phyloP scores from a whole-genome alignment of 208 protist genomes.

The Acanthamoeba triangularis region DNA sequence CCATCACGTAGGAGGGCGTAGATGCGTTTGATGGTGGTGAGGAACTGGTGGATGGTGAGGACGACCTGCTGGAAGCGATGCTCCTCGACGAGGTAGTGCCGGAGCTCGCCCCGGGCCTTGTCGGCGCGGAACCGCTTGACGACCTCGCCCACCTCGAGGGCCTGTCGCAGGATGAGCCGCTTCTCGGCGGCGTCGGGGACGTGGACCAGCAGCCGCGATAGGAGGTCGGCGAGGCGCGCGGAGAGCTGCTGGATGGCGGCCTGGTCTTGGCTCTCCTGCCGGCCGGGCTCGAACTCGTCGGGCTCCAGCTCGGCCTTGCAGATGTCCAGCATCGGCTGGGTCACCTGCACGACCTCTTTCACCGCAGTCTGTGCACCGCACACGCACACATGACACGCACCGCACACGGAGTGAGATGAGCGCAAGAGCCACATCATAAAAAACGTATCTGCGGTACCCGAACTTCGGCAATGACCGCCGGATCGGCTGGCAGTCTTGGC shows the following conservation, averaged over 20 bases:
- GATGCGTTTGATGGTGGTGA: not conserved
- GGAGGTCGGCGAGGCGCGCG: not conserved
- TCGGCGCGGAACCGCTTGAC: not conserved
- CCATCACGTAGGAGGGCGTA: not conserved
- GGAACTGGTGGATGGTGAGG: not conserved
- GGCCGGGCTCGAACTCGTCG: not conserved
- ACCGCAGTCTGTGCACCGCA: not conserved
- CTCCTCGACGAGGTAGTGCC: not conserved
- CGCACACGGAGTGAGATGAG: no score
- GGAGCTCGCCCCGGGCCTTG: not conserved
- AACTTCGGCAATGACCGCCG: not conserved
- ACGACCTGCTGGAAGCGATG: not conserved
- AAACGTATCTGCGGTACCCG: not conserved
- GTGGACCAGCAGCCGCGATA: not conserved
- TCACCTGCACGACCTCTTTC: not conserved
- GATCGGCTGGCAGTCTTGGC: not conserved
- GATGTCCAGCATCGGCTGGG: not conserved
- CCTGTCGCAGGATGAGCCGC: not conserved
- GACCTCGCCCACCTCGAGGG: not conserved
- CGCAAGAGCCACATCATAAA: no score
- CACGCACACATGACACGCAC: not conserved
- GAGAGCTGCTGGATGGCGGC: not conserved
- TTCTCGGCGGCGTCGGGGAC: not conserved
- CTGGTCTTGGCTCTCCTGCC: not conserved
- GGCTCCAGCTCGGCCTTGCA: not conserved